Conservation (phyloP, 2,329 filamentous ascomycete genomes). For the Aspergillus ochraceus region DNA sequence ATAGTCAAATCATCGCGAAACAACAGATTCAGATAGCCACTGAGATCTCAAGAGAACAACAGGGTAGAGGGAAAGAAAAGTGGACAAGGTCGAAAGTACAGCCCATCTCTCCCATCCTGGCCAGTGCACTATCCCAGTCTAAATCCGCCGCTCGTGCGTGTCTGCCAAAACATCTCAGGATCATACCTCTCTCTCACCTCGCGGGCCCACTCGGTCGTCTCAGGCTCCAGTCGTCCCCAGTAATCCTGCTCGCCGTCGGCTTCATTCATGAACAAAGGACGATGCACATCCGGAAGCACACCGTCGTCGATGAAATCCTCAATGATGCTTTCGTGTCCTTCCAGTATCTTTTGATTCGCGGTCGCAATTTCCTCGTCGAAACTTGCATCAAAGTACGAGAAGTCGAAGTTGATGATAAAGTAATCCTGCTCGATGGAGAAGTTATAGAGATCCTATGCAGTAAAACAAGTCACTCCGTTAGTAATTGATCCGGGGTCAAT, state of each 20-base stretch:
- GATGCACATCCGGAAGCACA: conserved; percentile 40
- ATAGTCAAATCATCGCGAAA: too few species aligned
- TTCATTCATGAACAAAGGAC: conserved; percentile 51
- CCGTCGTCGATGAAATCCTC: conserved; percentile 35
- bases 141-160: conserved; percentile 42
- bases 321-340: conserved; percentile 35
- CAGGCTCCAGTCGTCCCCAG: conserved; percentile 36
- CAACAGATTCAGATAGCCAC: too few species aligned
- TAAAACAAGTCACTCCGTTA: neutral
- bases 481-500: neutral
- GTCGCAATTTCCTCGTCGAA: conserved; percentile 40
- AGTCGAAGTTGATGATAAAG: conserved; percentile 49
- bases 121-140: conserved; percentile 22
- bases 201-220: conserved; percentile 33
- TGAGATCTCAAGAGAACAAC: too few species aligned
- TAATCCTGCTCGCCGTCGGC: conserved; percentile 47
- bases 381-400: conserved; percentile 37
- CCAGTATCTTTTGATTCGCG: conserved; percentile 40
- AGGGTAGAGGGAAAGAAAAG: neutral
- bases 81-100: neutral
- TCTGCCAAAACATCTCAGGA: conserved; percentile 41
- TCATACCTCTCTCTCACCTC: conserved; percentile 39
- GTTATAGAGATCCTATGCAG: conserved; percentile 38
- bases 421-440: conserved; percentile 43
- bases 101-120: neutral